Base-by-base conservation (phyloP, 2,329 filamentous ascomycete genomes). In the Zasmidium cellare region DNA sequence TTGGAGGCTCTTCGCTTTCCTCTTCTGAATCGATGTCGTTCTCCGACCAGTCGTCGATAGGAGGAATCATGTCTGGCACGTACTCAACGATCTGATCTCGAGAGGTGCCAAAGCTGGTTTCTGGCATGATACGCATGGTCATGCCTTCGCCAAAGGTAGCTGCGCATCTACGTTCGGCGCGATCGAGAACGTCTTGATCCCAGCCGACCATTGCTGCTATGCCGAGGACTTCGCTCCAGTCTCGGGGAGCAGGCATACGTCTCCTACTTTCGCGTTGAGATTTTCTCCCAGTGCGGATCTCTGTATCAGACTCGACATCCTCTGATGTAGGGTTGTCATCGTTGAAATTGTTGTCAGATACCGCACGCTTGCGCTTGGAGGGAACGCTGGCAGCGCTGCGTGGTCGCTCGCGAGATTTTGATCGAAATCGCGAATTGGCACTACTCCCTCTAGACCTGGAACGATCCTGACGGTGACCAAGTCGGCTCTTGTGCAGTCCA, bases 171-270 rank as follows among this genome's bases (percentile, higher is more conserved):
- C 86, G 80, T 1, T 88, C 83, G 0, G 91, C 84, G 25, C 90
- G 84, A 53, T 86, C 82, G 12, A 97, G 75, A 0, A 86, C 88
- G 1, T 77, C 73, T 0, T 79, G 73, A 1, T 88, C 78, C 74
- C 92, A 92, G 0, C 89, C 91, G 1, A 84, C 84, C 51, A 96
- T 76, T 0, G 90, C 83, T 2, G 93, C 93, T 0, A 91, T 81
- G 0, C 90, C 90, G 24, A 97, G 76, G 1, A 97, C 83, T 64
- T 96, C 90, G 64, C 86, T 89, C 93, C 93, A 97, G 75, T 96
- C 89, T 20, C 89, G 83, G 12, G 85, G 76, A 14, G 73, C 79
- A 70, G 80, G 52, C 18, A 52, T 12, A 7, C 22, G 35, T 45
- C 20, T 45, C 25, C 45, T 46, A 20, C 22, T 41, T 22, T 9